Evolutionary conservation across 495 filamentous ascomycete genomes (phyloP), one percentile per base, ranked within the genome.

Genomic region (Xylaria curta): DNA sequence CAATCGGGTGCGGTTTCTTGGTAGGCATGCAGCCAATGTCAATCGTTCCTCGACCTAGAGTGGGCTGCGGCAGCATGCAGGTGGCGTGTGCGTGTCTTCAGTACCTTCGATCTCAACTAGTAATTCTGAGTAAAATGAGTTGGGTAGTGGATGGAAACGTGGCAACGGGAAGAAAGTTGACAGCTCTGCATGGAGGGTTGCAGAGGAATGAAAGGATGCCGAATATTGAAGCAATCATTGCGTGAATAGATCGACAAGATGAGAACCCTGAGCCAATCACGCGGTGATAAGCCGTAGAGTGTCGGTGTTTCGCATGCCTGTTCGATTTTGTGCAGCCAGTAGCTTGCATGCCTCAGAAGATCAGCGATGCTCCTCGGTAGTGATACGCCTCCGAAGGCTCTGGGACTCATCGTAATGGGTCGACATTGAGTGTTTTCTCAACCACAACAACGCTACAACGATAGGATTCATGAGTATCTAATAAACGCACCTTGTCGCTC

Each of bases 171-270:
- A 21, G 59, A 64, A 68, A 69, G 54, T 21, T 69, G 66, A 28
- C 66, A 69, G 54, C 24, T 59, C 40, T 61, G 53, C 66, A 58
- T 59, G 66, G 51, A 69, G 66, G 54, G 54, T 61, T 60, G 56
- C 66, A 69, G 54, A 69, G 15, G 42, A 40, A 38, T 42, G 36
- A 33, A 40, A 8, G 13, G 47, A 38, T 61, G 49, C 54, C 66
- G 26, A 61, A 36, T 69, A 60, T 61, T 54, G 54, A 61, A 69
- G 54, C 38, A 69, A 59, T 69, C 54, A 15, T 49, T 26, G 66
- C 66, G 44, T 67, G 38, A 21, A 10, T 60, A 46, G 53, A 49
- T 69, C 66, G 66, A 61, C 10, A 69, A 69, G 54, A n/a, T 42
- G 40, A 28, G 33, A 36, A 7, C 38, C 19, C 19, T 19, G 2